Base-by-base conservation (phyloP, 192 early-diverging fungal genomes). In the Obelidium mucronatum region DNA sequence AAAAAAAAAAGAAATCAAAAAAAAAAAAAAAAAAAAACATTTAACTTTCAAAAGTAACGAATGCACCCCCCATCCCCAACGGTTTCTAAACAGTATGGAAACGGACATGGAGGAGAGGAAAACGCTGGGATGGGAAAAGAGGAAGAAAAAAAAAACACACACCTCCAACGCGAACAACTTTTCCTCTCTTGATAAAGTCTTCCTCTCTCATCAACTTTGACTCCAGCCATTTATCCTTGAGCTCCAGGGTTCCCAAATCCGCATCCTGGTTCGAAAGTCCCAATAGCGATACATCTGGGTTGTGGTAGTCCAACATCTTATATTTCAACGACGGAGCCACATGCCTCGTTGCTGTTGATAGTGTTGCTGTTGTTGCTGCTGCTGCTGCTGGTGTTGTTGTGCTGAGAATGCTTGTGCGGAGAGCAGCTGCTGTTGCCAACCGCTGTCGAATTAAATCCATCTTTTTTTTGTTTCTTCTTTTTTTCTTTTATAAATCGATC, bases 231-330 rank as follows among this genome's bases (percentile, higher is more conserved):
- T 34, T 37, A 36, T 72, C 69, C 39, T 58, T 55, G 6, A 72
- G 54, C 33, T 13, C 35, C 17, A 72, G 54, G 13, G 0, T 13
- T 15, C 2, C 51, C 13, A 72, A 54, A 8, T 13, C 19, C 34
- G 22, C n/a, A 54, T 72, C 69, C n/a, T 72, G 69, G 1, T 11
- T 36, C 35, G 69, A 72, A 17, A 72, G 69, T 5, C 54, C 53
- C 5, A 58, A 15, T 4, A 72, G 39, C 24, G 54, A 24, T 2
- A 72, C 69, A 51, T 72, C 69, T 5, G 69, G 69, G 55, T 36
- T 72, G 69, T 72, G 69, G 56, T 59, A 72, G 69, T 59, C 37
- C 48, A 72, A 34, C 69, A 72, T 72, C 34, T 54, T 58, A 36
- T 19, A 13, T 4, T 33, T 15, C 6, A 72, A 6, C 37, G 69